These are phyloP conservation scores for Penicillium coffeae DNA, from an alignment of 495 filamentous ascomycete genomes.

Conservation along the genomic window DNA sequence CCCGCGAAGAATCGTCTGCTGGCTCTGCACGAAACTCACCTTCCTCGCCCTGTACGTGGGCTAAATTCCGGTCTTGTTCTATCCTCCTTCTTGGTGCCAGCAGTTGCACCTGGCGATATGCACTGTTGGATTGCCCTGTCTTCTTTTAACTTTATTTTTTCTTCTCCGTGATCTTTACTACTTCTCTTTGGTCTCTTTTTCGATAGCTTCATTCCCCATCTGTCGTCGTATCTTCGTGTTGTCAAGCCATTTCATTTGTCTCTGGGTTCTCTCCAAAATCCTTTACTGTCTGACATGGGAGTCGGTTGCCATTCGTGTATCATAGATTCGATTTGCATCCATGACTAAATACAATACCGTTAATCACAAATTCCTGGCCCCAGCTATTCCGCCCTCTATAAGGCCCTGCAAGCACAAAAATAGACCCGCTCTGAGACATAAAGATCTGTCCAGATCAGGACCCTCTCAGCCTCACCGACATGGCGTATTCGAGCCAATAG, in stretches of 20 bases:
- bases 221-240: conserved; percentile 16
- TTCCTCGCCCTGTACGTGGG: not conserved
- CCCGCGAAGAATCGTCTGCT: conserved; percentile 31
- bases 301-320: conserved; percentile 33
- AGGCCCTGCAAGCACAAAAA: too few relatives aligned
- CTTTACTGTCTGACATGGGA: conserved; percentile 16
- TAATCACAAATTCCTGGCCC: conserved; percentile 8
- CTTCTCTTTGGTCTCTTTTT: conserved; percentile 19
- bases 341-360: conserved; percentile 25
- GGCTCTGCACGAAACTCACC: conserved; percentile 34
- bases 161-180: conserved; percentile 28
- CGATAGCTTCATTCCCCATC: conserved; percentile 22
- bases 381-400: too few relatives aligned
- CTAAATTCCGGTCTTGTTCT: conserved; percentile 16
- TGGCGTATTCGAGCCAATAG: too few relatives aligned
- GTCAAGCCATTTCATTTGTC: conserved; percentile 31
- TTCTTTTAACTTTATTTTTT: conserved; percentile 22
- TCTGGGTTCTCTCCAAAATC: conserved; percentile 23
- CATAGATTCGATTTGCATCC: conserved; percentile 33
- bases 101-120: conserved; percentile 12
- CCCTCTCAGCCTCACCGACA: too few relatives aligned
- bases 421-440: not conserved
- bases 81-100: conserved; percentile 15
- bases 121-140: conserved; percentile 24
- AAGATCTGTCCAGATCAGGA: not conserved